Evolutionary conservation across 192 early-diverging fungal genomes (phyloP), one percentile per base, ranked within the genome.

Genomic region (Gamsiella multidivaricata): DNA sequence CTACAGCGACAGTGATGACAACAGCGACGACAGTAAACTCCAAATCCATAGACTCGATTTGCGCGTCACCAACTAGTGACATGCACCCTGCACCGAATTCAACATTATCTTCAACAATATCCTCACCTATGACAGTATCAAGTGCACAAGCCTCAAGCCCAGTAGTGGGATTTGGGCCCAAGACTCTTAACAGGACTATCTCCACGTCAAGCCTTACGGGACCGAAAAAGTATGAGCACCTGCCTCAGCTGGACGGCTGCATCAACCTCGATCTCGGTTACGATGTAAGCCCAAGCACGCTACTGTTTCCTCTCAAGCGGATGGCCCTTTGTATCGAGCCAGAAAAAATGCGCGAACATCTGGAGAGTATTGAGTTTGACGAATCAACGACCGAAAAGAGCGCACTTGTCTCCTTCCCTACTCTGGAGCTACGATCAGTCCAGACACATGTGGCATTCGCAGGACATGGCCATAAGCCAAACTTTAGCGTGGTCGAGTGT

Each of bases 181-280:
- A 56, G 37, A 22, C 42, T 0, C 55, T 73, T 7, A 64, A 37
- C 20, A 65, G 61, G 43, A 57, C 61, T 3, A 23, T 62, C 11
- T 71, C 69, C n/a, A 57, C 69, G 18, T 57, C 70, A 7, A 73
- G 70, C 45, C 34, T 65, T 25, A 3, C 31, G 12, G 70, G 70
- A 42, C 54, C 55, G 26, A 73, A 73, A 42, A 73, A 73, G 34
- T 73, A 73, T 39, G 70, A 73, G 31, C 70, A 73, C 33, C 22
- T 73, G 33, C 54, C 61, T 9, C 61, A 64, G 1, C 31, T 73
- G 33, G 70, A 73, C 41, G 70, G 70, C 39, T 73, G 70, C 29
- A 56, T 59, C 6, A 61, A 73, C 29, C 49, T 73, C 12, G 70
- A 73, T 39, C 62, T 73, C 2, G 70, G 70, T 22, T 64, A 73